Evolutionary conservation across 2,329 filamentous ascomycete genomes (phyloP), one percentile per base, ranked within the genome.

Genomic region (Beauveria sp.): DNA sequence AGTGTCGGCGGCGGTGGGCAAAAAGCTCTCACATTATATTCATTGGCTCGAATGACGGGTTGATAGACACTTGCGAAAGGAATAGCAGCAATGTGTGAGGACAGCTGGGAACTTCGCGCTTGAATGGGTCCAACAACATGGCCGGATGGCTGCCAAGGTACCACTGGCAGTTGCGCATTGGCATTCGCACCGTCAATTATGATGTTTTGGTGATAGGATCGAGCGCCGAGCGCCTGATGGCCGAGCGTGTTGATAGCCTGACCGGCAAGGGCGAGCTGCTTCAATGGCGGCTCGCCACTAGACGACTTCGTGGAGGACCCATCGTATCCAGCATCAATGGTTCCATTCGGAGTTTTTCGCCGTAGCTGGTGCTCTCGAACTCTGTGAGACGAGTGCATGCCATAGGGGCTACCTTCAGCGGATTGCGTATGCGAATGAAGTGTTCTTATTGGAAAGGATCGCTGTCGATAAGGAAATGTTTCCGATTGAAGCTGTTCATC

Each of bases 261-360:
- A 16, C 83, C 81, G 3, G 90, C 86, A 30, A 96, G 78, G 22
- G 95, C 80, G 71, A 96, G 85, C 71, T 96, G 92, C 75, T 97
- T 97, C 52, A 86, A 79, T 1, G 90, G 87, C 43, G 90, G 90
- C 6, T 88, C 88, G 43, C 89, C 89, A 42, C 87, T 85, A 10
- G 82, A 85, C 67, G 88, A 85, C 69, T 91, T 88, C 24, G 87
- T 81, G 1, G 87, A 86, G 5, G 90, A 90, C 38, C 90, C 91
- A 79, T 98, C 93, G 70, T 96, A 97, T 12, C 91, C 92, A 59
- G 90, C 91, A 66, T 93, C 88, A 64, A 98, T 83, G 43, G 92
- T 96, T n/a, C 93, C 95, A 70, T 88, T 93, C 5, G 93, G 95
- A 9, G 93, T 98, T 74, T 98, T 98, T 66, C 93, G 86, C 66